These are phyloP conservation scores for Coleophoma crateriformis DNA, from an alignment of 2,329 filamentous ascomycete species.

Conservation along the genomic window DNA sequence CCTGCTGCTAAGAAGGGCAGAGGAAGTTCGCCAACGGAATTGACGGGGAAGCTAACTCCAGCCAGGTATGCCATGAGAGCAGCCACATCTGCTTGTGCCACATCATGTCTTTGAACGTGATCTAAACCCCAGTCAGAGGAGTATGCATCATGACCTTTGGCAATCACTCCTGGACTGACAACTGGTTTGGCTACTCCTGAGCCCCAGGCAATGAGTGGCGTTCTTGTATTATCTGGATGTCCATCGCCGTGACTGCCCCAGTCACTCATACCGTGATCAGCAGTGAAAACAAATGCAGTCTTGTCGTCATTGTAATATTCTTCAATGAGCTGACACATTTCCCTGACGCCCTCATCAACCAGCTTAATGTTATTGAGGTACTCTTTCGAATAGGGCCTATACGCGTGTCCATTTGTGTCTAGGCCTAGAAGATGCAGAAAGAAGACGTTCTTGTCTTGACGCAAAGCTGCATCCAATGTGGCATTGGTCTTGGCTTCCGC, in stretches of 20 bases:
- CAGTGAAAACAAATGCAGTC: constrained; percentile 94
- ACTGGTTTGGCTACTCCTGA: constrained; percentile 79
- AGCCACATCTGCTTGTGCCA: constrained; percentile 89
- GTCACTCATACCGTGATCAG: constrained; percentile 98
- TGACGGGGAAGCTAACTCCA: constrained; percentile 86
- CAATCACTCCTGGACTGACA: constrained; percentile 45
- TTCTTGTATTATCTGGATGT: constrained; percentile 94
- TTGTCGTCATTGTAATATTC: constrained; percentile 80
- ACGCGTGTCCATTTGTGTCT: constrained; percentile 83
- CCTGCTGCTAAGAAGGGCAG: constrained; percentile 72
- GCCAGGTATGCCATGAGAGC: constrained; percentile 91
- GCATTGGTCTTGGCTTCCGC: constrained; percentile 71
- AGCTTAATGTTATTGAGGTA: constrained; percentile 93
- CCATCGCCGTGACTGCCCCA: constrained; percentile 99
- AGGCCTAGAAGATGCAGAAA: constrained; percentile 91
- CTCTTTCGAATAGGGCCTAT: constrained; percentile 89
- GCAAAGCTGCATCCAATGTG: constrained; percentile 65
- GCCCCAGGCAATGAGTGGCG: constrained; percentile 88
- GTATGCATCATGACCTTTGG: constrained; percentile 84
- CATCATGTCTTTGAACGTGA: constrained; percentile 79
- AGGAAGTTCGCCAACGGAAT: constrained; percentile 91
- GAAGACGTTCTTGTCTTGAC: constrained; percentile 85
- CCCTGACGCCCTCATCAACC: constrained; percentile 83
- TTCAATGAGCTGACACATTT: constrained; percentile 75
- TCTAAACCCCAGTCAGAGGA: constrained; percentile 86